Evolutionary conservation across 768 basidiomycete species (phyloP), one percentile per base, ranked within the genome.

Genomic region (Lactarius indigo): DNA sequence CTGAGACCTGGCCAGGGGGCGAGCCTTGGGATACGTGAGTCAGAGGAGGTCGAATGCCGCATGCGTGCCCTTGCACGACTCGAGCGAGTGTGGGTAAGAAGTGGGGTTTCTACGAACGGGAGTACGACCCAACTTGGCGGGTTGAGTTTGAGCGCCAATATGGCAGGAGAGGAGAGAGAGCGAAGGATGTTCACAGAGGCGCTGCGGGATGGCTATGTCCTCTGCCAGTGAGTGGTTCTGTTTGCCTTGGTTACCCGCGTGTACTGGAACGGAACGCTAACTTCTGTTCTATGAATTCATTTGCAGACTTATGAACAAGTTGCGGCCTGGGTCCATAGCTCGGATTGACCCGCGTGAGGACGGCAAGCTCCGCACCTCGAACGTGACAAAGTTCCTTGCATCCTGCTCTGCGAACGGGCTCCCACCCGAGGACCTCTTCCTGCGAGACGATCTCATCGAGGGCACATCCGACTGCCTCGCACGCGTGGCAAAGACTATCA

Each of bases 21-120:
- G 60, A 83, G 85, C 28, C 69, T 80, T 42, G 83, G 82, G 30
- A 69, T 79, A 54, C 80, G 78, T 72, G 88, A 90, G 63, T 90
- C 87, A 84, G 88, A 88, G 65, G 90, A 90, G 73, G 89, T 93
- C 8, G 91, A 94, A 76, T 77, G 83, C 10, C 80, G 89, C 59
- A 77, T 88, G 70, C 79, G 84, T 15, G 78, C 82, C 1, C 76
- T 95, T 61, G 81, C 80, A 26, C 79, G 91, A 63, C 78, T 91
- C 63, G 92, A 94, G 74, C 82, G 88, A 55, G 83, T 89, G 23
- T 94, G 92, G 92, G 85, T 85, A 3, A 87, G 82, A 80, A 89
- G 80, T 72, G 85, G 87, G 15, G 77, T 73, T 10, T 63, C 74
- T 0, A 74, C 76, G 4, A 78, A 80, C 1, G 78, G 81, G 63